These are phyloP conservation scores for Auricularia cornea DNA, from an alignment of 768 basidiomycete genomes.

Conservation along the genomic window DNA sequence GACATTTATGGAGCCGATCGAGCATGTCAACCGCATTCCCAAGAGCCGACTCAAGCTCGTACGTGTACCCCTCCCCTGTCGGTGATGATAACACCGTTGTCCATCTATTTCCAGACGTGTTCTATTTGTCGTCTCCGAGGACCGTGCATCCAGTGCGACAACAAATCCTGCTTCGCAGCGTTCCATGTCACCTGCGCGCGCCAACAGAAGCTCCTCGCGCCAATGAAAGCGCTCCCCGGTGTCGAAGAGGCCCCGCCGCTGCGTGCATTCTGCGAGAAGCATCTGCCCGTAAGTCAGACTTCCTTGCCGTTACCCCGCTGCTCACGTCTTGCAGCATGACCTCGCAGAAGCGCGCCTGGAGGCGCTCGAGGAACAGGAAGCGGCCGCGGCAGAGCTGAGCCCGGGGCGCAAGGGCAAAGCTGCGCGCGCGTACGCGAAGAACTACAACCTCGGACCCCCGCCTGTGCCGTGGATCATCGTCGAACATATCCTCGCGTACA, in stretches of 20 bases:
- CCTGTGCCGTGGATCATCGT: constrained; percentile 81
- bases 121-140: constrained; percentile 47
- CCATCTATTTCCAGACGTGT: constrained; percentile 51
- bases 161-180: constrained; percentile 80
- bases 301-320: neutral
- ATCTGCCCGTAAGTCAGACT: constrained; percentile 65
- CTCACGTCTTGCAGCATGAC: constrained; percentile 42
- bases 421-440: constrained; percentile 85
- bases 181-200: constrained; percentile 95
- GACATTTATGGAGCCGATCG: constrained; percentile 97
- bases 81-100: too few species aligned
- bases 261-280: constrained; percentile 81
- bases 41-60: constrained; percentile 94
- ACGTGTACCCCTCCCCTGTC: constrained; percentile 28
- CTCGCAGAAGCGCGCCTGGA: constrained; percentile 54
- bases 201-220: constrained; percentile 72
- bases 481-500: constrained; percentile 69
- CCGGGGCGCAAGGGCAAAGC: constrained; percentile 47
- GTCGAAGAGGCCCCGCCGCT: constrained; percentile 58
- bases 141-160: constrained; percentile 92
- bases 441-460: constrained; percentile 87
- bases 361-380: constrained; percentile 45
- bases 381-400: neutral
- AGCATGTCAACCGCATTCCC: constrained; percentile 76
- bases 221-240: constrained; percentile 78